Evolutionary conservation across 352 stramenopile species (phyloP), one percentile per base, ranked within the genome.

Genomic region (Globisporangium megalacanthum): DNA sequence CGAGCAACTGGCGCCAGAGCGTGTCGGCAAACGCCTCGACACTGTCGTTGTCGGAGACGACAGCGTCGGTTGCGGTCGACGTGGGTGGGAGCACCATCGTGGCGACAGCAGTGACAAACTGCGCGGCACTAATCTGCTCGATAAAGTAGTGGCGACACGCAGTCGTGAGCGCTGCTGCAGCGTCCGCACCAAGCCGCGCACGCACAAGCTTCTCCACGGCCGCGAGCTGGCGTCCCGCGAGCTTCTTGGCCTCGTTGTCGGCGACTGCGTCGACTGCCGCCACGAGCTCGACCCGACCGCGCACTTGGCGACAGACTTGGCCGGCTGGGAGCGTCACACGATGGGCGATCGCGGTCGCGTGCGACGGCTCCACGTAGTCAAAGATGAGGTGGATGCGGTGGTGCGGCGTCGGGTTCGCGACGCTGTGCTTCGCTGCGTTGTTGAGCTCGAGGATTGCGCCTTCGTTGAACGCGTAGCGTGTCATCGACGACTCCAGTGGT

Each of bases 361-460:
- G 59, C 17, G 51, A 33, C 33, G 52, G 52, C 61, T 98, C 88
- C 4, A 98, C 88, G 67, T 98, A 99, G 79, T 99, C 96, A 56
- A 99, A 88, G 68, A 99, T 99, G 47, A 99, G 75, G 72, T 98
- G 96, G n/a, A 98, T 91, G 31, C 96, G 86, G 64, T 89, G 66
- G n/a, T 82, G 61, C 25, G 68, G 52, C 50, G 70, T 83, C 29
- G 78, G 79, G 72, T 98, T 98, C 52, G 84, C 86, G 8, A 98
- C 80, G 58, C 66, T 77, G 75, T 98, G 94, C 68, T 98, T 98
- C 52, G 88, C 88, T 50, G 96, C 89, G 70, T 99, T 99, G 75
- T 99, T 99, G 55, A 99, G 94, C 82, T 99, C 96, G 68, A 98
- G 88, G 35, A 98, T 86, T 54, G 90, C 75, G 58, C 92, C 94